Evolutionary conservation across 129 eudicot species (phyloP), one percentile per base, ranked within the genome.

Genomic region (Oenanthe sinensis): DNA sequence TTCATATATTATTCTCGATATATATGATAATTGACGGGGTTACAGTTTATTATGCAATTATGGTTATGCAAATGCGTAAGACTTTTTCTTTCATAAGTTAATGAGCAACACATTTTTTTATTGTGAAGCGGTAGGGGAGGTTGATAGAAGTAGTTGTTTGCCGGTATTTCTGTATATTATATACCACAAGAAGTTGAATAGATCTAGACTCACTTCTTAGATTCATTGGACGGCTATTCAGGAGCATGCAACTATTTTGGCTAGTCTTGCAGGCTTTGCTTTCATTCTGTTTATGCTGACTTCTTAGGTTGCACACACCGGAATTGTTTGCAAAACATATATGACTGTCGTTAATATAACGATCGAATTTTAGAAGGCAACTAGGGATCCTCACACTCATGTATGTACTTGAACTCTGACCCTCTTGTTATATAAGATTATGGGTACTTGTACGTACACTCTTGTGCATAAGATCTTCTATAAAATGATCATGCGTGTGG

Each of bases 21-120:
- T 58, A 58, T 58, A 22, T 58, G 65, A 58, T n/a, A 58, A 58
- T 22, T n/a, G 30, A 58, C 33, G 0, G 33, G n/a, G 28, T 24
- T 60, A n/a, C 68, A 60, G 68, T 60, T n/a, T 60, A 60, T 8
- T n/a, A 60, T 60, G 68, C 68, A 60, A 60, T n/a, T 24, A 60
- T 60, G 33, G 68, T 60, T 60, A 3, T 58, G 65, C 28, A n/a
- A 8, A n/a, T 58, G 68, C n/a, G 26, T 33, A n/a, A n/a, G 68
- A 24, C 13, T 9, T 60, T 60, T 24, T 24, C 15, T 6, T 19
- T 8, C 15, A n/a, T n/a, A 58, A 8, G n/a, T 60, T 60, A 60
- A 60, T 24, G 68, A 60, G 36, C 68, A 24, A n/a, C 65, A 3
- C 68, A 60, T 60, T 60, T 33, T 58, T 24, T 7, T 20, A 20